phyloP scores from a whole-genome alignment of 805 yeast species.

The Kuraishia borneana region DNA sequence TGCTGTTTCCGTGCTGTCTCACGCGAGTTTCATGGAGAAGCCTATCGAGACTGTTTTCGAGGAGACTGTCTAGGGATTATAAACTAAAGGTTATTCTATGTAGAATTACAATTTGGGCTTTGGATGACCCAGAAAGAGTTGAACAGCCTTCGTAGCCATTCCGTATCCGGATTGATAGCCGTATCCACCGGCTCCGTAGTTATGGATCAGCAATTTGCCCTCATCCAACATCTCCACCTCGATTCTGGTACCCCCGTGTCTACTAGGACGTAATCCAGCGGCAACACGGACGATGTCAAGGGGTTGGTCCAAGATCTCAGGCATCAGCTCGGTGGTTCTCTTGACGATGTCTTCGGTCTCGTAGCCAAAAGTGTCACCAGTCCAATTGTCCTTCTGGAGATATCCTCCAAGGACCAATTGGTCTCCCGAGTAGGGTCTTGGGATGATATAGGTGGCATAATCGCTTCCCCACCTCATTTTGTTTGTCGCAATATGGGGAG shows the following conservation, averaged over 20 bases:
- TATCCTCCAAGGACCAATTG: conserved; percentile 71
- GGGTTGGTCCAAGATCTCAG: conserved; percentile 31
- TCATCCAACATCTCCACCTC: conserved; percentile 37
- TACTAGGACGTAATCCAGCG: conserved; percentile 68
- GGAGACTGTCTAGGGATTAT: conserved; percentile 35
- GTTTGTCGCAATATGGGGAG: conserved; percentile 57
- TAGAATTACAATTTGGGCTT: background rate
- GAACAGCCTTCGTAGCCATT: conserved; percentile 40
- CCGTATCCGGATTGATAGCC: conserved; percentile 62
- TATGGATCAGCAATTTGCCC: conserved; percentile 44
- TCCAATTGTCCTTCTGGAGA: conserved; percentile 52
- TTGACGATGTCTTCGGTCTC: conserved; percentile 52
- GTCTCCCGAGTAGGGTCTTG: conserved; percentile 56
- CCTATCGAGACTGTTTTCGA: conserved; percentile 97
- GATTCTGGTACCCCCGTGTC: conserved; percentile 67
- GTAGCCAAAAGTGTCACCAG: conserved; percentile 41
- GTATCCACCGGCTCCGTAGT: conserved; percentile 61
- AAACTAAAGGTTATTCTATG: background rate
- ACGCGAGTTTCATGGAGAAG: conserved; percentile 90
- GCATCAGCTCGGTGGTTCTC: conserved; percentile 42
- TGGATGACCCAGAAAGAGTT: conserved; percentile 8
- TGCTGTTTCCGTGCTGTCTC: conserved; percentile 74
- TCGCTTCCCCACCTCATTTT: conserved; percentile 49
- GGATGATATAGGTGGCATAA: conserved; percentile 58
- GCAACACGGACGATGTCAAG: conserved; percentile 50